These are phyloP conservation scores for Dipsacomyces acuminosporus DNA, from an alignment of 371 early-diverging fungal genomes.

Conservation along the genomic window DNA sequence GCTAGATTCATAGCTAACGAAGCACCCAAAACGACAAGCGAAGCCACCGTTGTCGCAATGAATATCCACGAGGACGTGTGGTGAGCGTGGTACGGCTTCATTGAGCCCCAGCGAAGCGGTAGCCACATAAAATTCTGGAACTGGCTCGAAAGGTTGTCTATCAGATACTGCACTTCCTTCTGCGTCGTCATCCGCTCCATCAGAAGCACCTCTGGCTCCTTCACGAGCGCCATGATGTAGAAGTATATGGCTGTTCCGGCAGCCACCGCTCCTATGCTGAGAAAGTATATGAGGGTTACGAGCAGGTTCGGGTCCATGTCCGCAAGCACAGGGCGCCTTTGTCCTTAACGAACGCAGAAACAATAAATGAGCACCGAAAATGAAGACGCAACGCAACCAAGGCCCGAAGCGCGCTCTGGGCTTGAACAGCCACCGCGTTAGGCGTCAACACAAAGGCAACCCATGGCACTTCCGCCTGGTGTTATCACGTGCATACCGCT, in stretches of 20 bases:
- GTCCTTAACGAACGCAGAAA: too few relatives aligned
- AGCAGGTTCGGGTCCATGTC: conserved; percentile 39
- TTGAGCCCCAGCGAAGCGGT: conserved; percentile 38
- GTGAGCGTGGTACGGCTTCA: conserved; percentile 45
- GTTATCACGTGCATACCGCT: too few relatives aligned
- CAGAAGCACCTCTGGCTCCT: conserved; percentile 46
- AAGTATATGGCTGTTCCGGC: conserved; percentile 40
- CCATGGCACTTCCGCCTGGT: too few relatives aligned
- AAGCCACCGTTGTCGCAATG: conserved; percentile 19
- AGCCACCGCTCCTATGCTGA: conserved; percentile 23
- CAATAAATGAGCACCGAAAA: too few relatives aligned
- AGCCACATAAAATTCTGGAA: conserved; percentile 37
- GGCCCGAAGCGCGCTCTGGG: too few relatives aligned
- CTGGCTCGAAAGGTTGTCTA: conserved; percentile 45
- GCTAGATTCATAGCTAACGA: conserved; percentile 20
- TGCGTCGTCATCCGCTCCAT: conserved; percentile 45
- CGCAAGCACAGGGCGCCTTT: too few relatives aligned
- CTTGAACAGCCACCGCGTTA: too few relatives aligned
- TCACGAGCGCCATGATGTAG: conserved; percentile 33
- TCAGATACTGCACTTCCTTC: conserved; percentile 43
- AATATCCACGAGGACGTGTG: conserved; percentile 45
- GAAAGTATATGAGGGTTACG: conserved; percentile 39
- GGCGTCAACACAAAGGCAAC: too few relatives aligned
- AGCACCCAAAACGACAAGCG: conserved; percentile 27
- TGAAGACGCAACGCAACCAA: too few relatives aligned